Base-by-base conservation (phyloP, 208 protist genomes). In the Acanthamoeba quina region DNA sequence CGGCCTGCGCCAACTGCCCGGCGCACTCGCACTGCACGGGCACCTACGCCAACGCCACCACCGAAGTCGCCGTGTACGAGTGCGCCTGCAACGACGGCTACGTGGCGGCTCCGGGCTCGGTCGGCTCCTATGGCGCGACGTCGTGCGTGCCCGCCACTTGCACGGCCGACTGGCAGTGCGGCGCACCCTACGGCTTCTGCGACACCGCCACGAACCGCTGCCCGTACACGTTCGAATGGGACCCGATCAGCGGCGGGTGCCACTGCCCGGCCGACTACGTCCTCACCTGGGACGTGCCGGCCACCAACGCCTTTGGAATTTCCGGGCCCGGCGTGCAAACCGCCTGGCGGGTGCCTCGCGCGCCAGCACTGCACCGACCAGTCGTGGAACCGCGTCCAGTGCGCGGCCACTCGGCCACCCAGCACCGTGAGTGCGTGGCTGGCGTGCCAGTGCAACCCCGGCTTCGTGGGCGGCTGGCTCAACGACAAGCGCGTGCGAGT, bases 11-110 rank as follows among this genome's bases (percentile, higher is more conserved):
- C 56, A 19, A 68, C 47, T 89, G 80, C 6, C 54, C 49, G 15
- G 3, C 7, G 5, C 24, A 89, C 56, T 29, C 80, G 11, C 54
- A 58, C 56, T 89, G 80, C 52, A 24, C 21, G 49, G 80, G 17
- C 6, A n/a, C 49, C n/a, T 89, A 68, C 56, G 31, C 29, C 26
- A 64, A n/a, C 7, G 17, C n/a, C 31, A 64, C 80, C 6, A 13
- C 56, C 80, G 70, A 78, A 17, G 7, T 11, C 5, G 54, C 80
- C 19, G 19, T 4, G 2, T 89, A 89, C 80, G 21, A n/a, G 0
- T 89, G 80, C 49, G 52, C 80, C 5, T 89, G 80, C 80, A 34
- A 89, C 54, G 52, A 62, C n/a, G 80, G 80, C 41, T 89, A n/a
- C 17, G 80, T 89, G 0, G 49, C 54, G 0, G 2, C 5, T 31